These are phyloP conservation scores for Thalassiosira ordinaria DNA, from an alignment of 352 stramenopile genomes.

Conservation along the genomic window DNA sequence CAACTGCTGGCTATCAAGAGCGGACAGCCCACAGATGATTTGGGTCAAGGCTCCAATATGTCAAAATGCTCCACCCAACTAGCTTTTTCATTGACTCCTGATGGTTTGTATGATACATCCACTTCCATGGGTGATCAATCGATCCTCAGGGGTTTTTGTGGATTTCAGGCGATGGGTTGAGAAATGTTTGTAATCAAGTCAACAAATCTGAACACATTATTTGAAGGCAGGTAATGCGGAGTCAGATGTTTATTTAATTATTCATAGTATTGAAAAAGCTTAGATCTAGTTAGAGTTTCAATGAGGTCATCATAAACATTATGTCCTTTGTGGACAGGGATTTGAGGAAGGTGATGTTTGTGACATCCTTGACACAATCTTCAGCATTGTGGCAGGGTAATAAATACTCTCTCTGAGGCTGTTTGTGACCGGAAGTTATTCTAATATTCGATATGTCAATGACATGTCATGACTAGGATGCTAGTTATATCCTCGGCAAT, in stretches of 20 bases:
- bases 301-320: neutral
- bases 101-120: conserved; percentile 43
- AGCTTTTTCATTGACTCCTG: conserved; percentile 29
- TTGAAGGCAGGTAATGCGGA: neutral
- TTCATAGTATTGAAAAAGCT: conserved; percentile 32
- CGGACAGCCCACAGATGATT: conserved; percentile 20
- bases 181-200: neutral
- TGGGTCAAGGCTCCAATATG: conserved; percentile 19
- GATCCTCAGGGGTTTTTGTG: conserved; percentile 51
- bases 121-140: conserved; percentile 25
- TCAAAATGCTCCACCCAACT: conserved; percentile 30
- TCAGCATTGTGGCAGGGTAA: too few species aligned
- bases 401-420: too few species aligned
- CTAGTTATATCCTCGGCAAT: neutral
- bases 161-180: conserved; percentile 34
- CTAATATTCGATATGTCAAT: neutral
- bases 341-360: too few species aligned
- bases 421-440: too few species aligned
- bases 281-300: neutral
- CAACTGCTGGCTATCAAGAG: conserved; percentile 52
- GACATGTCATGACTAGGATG: neutral
- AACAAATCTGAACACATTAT: conserved; percentile 4
- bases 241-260: conserved; percentile 14
- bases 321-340: too few species aligned
- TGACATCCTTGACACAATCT: too few species aligned